Evolutionary conservation across 2,329 filamentous ascomycete species (phyloP).

Genomic region (Alternaria triticina): DNA sequence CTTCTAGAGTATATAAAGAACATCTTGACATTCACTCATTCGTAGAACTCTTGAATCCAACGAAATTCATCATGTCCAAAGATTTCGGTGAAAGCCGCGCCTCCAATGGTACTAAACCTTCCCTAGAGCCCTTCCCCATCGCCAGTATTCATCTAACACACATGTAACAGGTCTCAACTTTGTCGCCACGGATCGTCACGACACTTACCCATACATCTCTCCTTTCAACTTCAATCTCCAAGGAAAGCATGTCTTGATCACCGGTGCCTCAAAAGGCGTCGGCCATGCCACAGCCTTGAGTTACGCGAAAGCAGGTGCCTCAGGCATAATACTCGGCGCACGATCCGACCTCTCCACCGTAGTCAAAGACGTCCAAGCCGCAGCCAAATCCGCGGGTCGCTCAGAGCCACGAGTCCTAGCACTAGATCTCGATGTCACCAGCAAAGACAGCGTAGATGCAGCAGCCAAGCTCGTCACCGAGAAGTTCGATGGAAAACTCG

Average conservation of each 20-base stretch:
- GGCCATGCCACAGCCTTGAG: slow-evolving; percentile 60
- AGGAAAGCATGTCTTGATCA: slow-evolving; percentile 58
- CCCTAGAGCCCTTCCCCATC: no score
- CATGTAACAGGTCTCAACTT: slow-evolving; percentile 12
- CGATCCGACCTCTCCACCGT: slow-evolving; percentile 52
- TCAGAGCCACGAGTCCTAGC: slow-evolving; percentile 48
- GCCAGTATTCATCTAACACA: neutral
- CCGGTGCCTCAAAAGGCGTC: slow-evolving; percentile 62
- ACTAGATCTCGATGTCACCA: slow-evolving; percentile 55
- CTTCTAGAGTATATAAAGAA: neutral
- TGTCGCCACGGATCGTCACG: slow-evolving; percentile 43
- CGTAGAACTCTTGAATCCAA: neutral
- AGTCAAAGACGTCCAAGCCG: slow-evolving; percentile 44
- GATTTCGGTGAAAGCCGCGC: neutral
- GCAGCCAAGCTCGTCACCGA: slow-evolving; percentile 44
- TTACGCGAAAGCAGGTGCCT: slow-evolving; percentile 62
- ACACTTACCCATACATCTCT: slow-evolving; percentile 62
- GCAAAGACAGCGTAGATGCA: slow-evolving; percentile 44
- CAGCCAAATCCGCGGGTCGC: slow-evolving; percentile 42
- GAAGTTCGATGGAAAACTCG: slow-evolving; percentile 35
- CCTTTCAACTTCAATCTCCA: slow-evolving; percentile 41
- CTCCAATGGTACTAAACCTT: neutral
- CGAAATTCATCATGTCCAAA: neutral
- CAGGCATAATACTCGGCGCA: slow-evolving; percentile 61
- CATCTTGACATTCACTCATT: neutral